Evolutionary conservation across 2,329 filamentous ascomycete genomes (phyloP), one percentile per base, ranked within the genome.

Genomic region (Ilyonectria mors-panacis): DNA sequence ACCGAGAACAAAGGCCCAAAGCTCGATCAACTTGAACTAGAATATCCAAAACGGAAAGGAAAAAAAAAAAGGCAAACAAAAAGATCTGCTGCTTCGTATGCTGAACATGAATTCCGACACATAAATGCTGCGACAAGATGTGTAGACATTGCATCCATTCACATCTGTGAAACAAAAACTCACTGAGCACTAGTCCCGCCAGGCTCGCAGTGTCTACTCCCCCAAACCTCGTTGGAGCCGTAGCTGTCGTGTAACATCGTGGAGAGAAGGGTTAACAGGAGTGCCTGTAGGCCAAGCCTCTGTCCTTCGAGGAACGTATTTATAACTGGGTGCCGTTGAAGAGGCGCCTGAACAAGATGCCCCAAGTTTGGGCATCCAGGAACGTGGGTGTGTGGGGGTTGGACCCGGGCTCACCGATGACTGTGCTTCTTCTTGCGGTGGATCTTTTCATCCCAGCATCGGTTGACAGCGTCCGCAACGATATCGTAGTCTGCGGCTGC

Each of bases 361-460:
- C 70, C 66, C 61, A 8, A 61, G 30, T 23, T 17, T 60, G 64
- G 72, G 66, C 68, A 71, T 70, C 73, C 45, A 66, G 58, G 58
- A 76, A 76, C 74, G 74, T 76, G 66, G 68, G 65, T 70, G 62
- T 66, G 67, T 42, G 53, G 61, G 64, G 61, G 66, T 59, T 44
- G 48, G 57, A 54, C 58, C 60, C 65, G 37, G 50, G 28, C 63
- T 69, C 48, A 64, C 59, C 69, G 63, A 58, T 51, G 67, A 57
- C 66, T 68, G 57, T 75, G 75, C 58, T 70, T 75, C 60, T 67
- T 76, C 68, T 77, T 78, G 59, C 78, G 77, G 59, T 80, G 82
- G 35, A 73, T 80, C 75, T 87, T 87, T 19, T 81, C 80, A 44
- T 77, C 75, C 85, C 86, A 88, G 75, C 85, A 87, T 44, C 76